A percentile compares a stretch with the other conserved stretches of the same genome.
Conservation (phyloP, 225 moss, liverwort and hornwort genomes). For the Marchantia polymorpha region DNA sequence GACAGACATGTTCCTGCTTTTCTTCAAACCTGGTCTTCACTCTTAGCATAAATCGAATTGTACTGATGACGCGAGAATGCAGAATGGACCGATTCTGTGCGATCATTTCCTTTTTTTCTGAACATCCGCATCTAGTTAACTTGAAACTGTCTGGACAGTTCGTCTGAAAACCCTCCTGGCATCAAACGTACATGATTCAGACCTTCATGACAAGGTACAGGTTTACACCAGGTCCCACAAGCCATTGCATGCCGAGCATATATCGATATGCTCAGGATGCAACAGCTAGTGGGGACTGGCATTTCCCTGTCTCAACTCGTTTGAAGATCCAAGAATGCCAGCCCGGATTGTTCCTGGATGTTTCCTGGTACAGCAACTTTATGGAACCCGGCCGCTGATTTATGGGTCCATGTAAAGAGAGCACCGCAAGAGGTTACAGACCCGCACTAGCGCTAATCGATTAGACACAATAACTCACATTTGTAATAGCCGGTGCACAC, state of each 20-base stretch:
- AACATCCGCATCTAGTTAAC: background rate
- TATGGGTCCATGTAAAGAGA: background rate
- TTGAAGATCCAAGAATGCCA: background rate
- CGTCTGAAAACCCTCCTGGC: too few relatives aligned
- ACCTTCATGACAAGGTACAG: background rate
- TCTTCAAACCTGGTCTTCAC: too few relatives aligned
- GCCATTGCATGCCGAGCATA: conserved; percentile 23
- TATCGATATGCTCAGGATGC: conserved; percentile 17
- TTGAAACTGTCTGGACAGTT: background rate
- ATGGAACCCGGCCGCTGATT: background rate
- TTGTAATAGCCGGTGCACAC: background rate
- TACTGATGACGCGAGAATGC: too few relatives aligned
- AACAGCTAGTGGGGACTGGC: conserved; percentile 8
- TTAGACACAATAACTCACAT: background rate
- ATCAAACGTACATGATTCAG: background rate
- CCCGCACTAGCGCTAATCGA: background rate
- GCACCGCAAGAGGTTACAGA: background rate
- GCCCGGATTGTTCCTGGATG: background rate
- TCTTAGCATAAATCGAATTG: too few relatives aligned
- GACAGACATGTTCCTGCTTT: too few relatives aligned
- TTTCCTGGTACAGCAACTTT: background rate
- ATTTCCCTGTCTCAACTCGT: background rate
- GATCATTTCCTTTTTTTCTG: background rate
- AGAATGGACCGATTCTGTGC: too few relatives aligned
- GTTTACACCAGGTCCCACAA: conserved; percentile 10